phyloP scores from a whole-genome alignment of 1,284 basidiomycete species.

The Fomitopsis pinicola region DNA sequence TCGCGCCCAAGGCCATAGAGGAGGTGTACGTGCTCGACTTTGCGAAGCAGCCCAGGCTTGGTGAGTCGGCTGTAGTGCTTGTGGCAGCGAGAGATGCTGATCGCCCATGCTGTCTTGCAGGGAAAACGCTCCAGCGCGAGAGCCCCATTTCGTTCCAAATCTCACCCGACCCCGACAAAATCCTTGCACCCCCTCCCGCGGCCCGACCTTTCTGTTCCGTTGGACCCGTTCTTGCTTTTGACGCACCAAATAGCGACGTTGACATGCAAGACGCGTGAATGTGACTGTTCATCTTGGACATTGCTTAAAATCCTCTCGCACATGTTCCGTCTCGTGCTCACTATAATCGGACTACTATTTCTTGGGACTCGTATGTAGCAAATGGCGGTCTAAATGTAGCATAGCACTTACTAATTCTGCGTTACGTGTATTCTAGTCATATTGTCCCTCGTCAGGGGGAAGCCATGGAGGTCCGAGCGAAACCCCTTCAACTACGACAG shows the following conservation, averaged over 20 bases:
- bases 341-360: background rate
- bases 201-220: background rate
- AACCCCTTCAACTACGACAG: no score
- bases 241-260: background rate
- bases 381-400: background rate
- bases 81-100: background rate
- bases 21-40: conserved; percentile 35
- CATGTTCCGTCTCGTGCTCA: background rate
- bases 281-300: background rate
- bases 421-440: background rate
- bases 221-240: background rate
- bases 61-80: conserved; percentile 17
- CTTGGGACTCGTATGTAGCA: background rate
- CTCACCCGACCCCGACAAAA: background rate
- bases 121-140: background rate
- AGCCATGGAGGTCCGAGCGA: background rate
- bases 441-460: background rate
- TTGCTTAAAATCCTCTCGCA: background rate
- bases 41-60: conserved; percentile 30
- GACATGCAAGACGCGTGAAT: background rate
- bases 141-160: background rate
- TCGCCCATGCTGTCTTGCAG: background rate
- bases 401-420: background rate
- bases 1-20: conserved; percentile 25
- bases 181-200: background rate